Evolutionary conservation across 306 rosid genomes (phyloP).

Genomic region (Senna siamea): DNA sequence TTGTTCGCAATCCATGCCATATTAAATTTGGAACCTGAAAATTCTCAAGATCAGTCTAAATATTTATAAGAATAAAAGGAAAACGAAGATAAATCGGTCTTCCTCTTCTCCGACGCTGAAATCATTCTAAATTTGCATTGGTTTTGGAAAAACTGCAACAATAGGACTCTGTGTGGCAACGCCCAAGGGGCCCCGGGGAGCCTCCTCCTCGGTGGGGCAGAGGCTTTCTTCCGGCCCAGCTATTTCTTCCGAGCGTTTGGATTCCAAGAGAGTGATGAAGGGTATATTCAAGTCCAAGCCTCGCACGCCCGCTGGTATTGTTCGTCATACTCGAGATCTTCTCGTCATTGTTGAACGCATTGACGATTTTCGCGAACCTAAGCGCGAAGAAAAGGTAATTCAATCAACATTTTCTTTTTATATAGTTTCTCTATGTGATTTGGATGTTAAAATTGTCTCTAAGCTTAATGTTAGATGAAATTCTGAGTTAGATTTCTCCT

Average conservation of each 20-base stretch:
- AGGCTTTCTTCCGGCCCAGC: background rate
- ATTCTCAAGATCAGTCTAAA: no score
- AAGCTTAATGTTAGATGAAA: background rate
- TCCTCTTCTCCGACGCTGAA: background rate
- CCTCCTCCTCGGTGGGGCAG: slow-evolving; percentile 46
- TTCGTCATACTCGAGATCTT: slow-evolving; percentile 80
- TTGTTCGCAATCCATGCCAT: background rate
- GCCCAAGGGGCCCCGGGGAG: slow-evolving; percentile 40
- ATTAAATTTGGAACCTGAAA: background rate
- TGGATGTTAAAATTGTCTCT: background rate
- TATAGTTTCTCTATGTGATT: background rate
- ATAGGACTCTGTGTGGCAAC: slow-evolving; percentile 54
- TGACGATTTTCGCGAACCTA: slow-evolving; percentile 51
- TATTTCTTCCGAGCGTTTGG: slow-evolving; percentile 33
- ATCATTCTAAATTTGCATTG: background rate
- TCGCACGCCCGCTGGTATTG: slow-evolving; percentile 72
- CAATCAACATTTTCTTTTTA: background rate
- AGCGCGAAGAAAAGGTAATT: slow-evolving; percentile 69
- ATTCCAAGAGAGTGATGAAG: slow-evolving; percentile 53
- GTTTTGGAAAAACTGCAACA: background rate
- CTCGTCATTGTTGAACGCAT: slow-evolving; percentile 50
- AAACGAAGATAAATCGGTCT: background rate
- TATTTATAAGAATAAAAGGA: no score
- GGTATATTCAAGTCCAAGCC: slow-evolving; percentile 86
- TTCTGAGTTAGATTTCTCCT: background rate